phyloP scores from a whole-genome alignment of 148 eudicot species.

The Chenopodium berlandieri region DNA sequence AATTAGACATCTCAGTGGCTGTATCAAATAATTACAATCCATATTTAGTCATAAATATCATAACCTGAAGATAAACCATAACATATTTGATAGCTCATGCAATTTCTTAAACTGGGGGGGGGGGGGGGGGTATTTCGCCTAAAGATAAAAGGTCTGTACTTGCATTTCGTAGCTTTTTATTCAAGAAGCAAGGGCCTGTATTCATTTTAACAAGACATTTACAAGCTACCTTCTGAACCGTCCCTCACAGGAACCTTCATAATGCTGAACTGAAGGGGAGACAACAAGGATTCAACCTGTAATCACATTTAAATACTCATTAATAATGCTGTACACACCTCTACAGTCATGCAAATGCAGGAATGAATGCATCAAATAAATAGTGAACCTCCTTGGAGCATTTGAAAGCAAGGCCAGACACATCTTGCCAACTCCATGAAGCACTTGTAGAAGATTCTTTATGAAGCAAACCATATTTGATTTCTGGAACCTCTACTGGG shows the following conservation, averaged over 20 bases:
- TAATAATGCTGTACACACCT: slow-evolving; percentile 9
- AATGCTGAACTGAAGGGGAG: slow-evolving; percentile 54
- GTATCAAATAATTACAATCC: background rate
- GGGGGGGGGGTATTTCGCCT: background rate
- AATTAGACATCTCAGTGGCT: background rate
- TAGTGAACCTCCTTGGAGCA: slow-evolving; percentile 58
- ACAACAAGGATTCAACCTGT: slow-evolving; percentile 62
- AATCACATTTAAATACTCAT: slow-evolving; percentile 3
- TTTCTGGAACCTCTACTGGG: slow-evolving; percentile 63
- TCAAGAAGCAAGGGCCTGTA: slow-evolving; percentile 4
- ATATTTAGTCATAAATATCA: no score
- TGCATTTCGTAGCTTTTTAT: background rate
- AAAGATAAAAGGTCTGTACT: background rate
- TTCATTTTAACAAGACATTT: background rate
- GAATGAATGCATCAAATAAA: background rate
- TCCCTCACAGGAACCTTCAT: slow-evolving; percentile 77
- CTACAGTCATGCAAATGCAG: background rate
- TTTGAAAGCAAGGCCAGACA: slow-evolving; percentile 60
- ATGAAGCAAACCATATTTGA: slow-evolving; percentile 59
- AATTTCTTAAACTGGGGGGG: background rate
- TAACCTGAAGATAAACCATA: no score
- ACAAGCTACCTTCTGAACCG: slow-evolving; percentile 50
- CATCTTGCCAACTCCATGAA: slow-evolving; percentile 75
- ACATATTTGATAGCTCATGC: background rate
- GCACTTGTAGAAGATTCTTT: slow-evolving; percentile 42